Percentiles rank a stretch among this genome's conserved stretches.
phyloP scores from a whole-genome alignment of 202 grass and related monocot genomes.

The Dendrocalamus latiflorus region DNA sequence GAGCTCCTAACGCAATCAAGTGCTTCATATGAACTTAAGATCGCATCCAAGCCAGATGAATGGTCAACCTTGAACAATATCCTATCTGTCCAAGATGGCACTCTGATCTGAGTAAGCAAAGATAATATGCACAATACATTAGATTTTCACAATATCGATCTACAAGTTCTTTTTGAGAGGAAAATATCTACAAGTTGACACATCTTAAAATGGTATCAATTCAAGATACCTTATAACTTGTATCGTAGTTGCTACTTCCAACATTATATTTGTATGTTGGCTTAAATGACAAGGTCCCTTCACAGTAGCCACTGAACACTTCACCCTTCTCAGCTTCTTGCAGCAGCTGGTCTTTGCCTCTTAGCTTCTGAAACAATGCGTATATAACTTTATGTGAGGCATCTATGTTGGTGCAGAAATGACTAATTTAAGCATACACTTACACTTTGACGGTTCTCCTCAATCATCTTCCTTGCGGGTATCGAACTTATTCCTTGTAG shows the following conservation, averaged over 20 bases:
- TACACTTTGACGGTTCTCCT: conserved; percentile 50
- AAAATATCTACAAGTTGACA: neutral
- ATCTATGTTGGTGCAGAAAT: neutral
- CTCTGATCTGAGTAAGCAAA: conserved; percentile 43
- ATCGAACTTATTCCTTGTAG: conserved; percentile 47
- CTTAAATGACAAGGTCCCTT: conserved; percentile 61
- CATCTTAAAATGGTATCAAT: neutral
- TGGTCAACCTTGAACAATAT: too few species aligned
- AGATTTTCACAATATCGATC: neutral
- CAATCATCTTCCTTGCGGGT: conserved; percentile 46
- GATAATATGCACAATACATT: neutral
- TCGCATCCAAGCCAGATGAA: conserved; percentile 49
- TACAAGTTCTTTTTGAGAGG: neutral
- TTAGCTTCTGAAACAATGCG: conserved; percentile 39
- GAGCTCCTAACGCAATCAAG: conserved; percentile 54
- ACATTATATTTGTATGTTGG: conserved; percentile 70
- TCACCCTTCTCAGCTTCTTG: conserved; percentile 60
- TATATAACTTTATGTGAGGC: conserved; percentile 1
- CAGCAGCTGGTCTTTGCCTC: conserved; percentile 59
- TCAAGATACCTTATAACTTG: conserved; percentile 48
- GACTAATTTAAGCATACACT: neutral
- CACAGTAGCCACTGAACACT: conserved; percentile 58
- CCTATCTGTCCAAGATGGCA: conserved; percentile 83
- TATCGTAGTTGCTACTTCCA: conserved; percentile 56
- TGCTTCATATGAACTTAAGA: conserved; percentile 57